These are phyloP conservation scores for Alternaria arborescens DNA, from an alignment of 2,329 filamentous ascomycete genomes.

Conservation along the genomic window DNA sequence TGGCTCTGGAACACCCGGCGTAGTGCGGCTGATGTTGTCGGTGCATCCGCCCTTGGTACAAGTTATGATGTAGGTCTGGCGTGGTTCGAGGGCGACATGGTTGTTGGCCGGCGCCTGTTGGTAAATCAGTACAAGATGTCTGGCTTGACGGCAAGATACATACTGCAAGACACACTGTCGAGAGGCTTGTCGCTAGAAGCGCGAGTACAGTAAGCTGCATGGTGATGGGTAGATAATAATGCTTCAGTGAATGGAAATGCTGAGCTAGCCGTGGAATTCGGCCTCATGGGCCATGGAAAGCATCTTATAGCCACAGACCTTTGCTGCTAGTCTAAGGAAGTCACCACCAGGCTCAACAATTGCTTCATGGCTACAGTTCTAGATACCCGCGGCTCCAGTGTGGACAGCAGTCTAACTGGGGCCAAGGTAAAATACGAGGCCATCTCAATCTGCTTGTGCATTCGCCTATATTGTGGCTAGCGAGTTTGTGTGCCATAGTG, in stretches of 20 bases:
- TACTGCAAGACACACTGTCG: conserved; percentile 33
- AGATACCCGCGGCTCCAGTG: conserved; percentile 8
- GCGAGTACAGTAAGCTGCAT: conserved; percentile 31
- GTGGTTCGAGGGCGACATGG: conserved; percentile 23
- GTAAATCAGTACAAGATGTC: background rate
- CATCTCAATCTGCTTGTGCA: conserved; percentile 16
- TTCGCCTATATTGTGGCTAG: conserved; percentile 20
- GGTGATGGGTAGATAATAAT: background rate
- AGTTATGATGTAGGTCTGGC: conserved; percentile 41
- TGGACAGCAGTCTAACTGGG: conserved; percentile 8
- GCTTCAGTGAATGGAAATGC: background rate
- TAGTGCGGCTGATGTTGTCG: conserved; percentile 19
- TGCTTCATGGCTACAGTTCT: conserved; percentile 1
- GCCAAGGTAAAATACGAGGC: conserved; percentile 20
- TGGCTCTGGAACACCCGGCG: conserved; percentile 15
- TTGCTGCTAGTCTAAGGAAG: background rate
- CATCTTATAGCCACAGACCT: conserved; percentile 18
- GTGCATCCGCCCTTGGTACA: conserved; percentile 31
- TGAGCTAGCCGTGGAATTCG: background rate
- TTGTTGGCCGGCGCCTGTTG: conserved; percentile 30
- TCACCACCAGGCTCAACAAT: background rate
- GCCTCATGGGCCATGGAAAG: background rate
- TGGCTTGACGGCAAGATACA: background rate
- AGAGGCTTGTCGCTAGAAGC: conserved; percentile 23
- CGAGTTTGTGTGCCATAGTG: conserved; percentile 4